phyloP scores from a whole-genome alignment of 1,284 basidiomycete species.

The Ceratobasidium papillatum region DNA sequence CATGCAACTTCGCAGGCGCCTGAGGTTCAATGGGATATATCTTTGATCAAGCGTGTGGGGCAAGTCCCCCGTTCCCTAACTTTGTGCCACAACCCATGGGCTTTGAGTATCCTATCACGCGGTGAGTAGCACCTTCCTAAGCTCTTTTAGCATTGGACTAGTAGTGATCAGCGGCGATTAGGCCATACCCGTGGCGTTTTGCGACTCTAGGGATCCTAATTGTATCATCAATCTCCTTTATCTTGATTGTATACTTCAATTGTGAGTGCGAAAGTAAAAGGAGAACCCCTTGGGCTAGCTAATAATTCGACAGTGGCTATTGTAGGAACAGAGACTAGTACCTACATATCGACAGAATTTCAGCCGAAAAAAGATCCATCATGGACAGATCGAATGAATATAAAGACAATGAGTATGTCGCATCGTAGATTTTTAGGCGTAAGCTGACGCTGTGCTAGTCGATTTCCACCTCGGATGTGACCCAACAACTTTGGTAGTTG shows the following conservation, averaged over 20 bases:
- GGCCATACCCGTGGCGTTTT: slow-evolving; percentile 5
- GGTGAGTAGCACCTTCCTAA: neutral
- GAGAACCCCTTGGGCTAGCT: neutral
- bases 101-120: slow-evolving; percentile 13
- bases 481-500: neutral
- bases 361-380: neutral
- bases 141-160: neutral
- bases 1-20: too few species aligned
- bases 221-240: neutral
- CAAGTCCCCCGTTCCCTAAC: too few species aligned
- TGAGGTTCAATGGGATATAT: too few species aligned
- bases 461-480: neutral
- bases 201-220: neutral
- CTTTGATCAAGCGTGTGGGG: too few species aligned
- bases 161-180: neutral
- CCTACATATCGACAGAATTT: neutral
- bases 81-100: neutral
- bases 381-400: neutral
- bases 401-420: neutral
- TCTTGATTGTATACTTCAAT: neutral
- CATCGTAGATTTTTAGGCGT: neutral
- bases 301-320: neutral
- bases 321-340: neutral
- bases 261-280: neutral
- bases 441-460: neutral